Percentiles rank a stretch among this genome's conserved stretches.
These are phyloP conservation scores for Cucurbita moschata DNA, from an alignment of 306 rosid genomes.

Conservation along the genomic window DNA sequence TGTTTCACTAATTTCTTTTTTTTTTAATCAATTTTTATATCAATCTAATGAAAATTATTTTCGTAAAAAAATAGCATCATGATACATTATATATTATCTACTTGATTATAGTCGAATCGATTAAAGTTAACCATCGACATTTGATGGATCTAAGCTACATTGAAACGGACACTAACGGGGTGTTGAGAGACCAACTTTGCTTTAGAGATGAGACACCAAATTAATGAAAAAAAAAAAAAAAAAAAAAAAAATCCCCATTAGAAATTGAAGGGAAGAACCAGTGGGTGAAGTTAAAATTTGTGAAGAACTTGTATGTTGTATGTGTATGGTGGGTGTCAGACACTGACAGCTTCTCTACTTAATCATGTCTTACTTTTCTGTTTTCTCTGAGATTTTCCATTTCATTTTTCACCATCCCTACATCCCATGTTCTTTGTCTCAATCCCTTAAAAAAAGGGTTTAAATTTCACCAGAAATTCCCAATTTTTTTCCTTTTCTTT, in stretches of 20 bases:
- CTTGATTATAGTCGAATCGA: too few species aligned
- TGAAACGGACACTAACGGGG: not conserved
- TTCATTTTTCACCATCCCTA: not conserved
- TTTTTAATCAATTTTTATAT: too few species aligned
- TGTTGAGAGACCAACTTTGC: not conserved
- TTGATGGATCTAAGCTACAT: not conserved
- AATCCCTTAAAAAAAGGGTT: not conserved
- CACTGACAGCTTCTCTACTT: slow-evolving; percentile 47
- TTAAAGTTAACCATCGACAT: too few species aligned
- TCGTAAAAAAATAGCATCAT: too few species aligned
- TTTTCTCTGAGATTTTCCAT: slow-evolving; percentile 3
- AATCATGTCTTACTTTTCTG: slow-evolving; percentile 22
- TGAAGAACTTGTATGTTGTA: not conserved
- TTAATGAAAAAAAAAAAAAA: not conserved
- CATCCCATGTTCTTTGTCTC: not conserved
- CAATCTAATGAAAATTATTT: too few species aligned
- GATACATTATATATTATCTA: too few species aligned
- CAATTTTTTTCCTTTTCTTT: not conserved
- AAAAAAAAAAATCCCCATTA: not conserved
- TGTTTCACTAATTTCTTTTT: too few species aligned
- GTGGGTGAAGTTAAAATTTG: slow-evolving; percentile 21
- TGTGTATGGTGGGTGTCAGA: slow-evolving; percentile 28
- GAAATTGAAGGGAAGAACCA: slow-evolving; percentile 1
- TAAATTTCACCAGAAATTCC: not conserved
- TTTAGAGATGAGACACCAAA: not conserved